A percentile compares a stretch with the other conserved stretches of the same genome.
These are phyloP conservation scores for Vitis rupestris DNA, from an alignment of 164 flowering plant species.

Conservation along the genomic window DNA sequence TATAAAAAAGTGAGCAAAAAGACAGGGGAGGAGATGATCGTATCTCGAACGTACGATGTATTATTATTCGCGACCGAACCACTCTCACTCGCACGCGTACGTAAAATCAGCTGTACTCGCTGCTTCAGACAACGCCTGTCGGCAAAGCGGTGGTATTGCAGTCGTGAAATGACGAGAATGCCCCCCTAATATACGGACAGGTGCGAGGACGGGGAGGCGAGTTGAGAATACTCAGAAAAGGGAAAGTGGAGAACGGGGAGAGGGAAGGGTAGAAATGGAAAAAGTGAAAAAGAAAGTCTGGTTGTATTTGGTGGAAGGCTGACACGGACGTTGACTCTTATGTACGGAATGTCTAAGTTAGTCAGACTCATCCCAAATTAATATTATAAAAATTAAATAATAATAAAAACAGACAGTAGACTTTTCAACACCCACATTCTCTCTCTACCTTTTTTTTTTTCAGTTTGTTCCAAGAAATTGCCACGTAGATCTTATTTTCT, in stretches of 20 bases:
- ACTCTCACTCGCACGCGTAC: background rate
- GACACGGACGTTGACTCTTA: constrained; percentile 25
- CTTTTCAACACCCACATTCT: too few species aligned
- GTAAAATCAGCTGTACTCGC: background rate
- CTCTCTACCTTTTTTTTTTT: too few species aligned
- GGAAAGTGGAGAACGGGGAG: background rate
- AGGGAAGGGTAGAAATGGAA: background rate
- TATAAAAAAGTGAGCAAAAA: background rate
- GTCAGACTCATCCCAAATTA: constrained; percentile 8
- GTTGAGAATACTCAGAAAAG: background rate
- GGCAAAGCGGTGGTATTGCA: too few species aligned
- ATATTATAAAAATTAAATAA: background rate
- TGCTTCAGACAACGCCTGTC: background rate
- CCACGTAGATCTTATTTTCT: too few species aligned
- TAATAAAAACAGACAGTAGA: constrained; percentile 1
- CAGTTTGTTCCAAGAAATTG: too few species aligned
- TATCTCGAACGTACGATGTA: constrained; percentile 21
- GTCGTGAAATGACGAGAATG: too few species aligned
- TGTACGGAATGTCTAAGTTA: constrained; percentile 22
- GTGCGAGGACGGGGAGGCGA: too few species aligned
- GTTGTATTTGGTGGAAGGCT: constrained; percentile 23
- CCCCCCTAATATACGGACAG: too few species aligned
- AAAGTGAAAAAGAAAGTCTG: background rate
- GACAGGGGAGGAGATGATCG: constrained; percentile 10
- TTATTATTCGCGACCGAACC: constrained; percentile 5